These are phyloP conservation scores for Lavandula angustifolia DNA, from an alignment of 257 asterid species.

Conservation along the genomic window DNA sequence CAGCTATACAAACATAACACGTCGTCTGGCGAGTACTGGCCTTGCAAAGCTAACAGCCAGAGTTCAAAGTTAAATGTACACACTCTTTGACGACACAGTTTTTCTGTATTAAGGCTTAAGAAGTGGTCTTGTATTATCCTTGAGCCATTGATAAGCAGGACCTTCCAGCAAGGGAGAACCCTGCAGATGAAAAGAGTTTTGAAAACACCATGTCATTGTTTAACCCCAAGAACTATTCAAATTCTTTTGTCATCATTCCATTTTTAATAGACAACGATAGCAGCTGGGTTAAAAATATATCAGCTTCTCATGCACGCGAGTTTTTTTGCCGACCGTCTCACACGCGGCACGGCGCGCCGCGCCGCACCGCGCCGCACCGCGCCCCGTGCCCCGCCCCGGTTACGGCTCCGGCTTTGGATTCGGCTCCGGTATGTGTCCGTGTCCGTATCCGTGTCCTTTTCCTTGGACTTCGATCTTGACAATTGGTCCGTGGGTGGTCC, in stretches of 20 bases:
- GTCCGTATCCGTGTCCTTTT: no score
- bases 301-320: no score
- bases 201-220: neutral
- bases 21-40: constrained; percentile 2
- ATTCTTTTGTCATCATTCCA: neutral
- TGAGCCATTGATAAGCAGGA: constrained; percentile 73
- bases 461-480: no score
- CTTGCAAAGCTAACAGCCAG: neutral
- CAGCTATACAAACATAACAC: no score
- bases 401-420: no score
- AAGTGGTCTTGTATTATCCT: constrained; percentile 75
- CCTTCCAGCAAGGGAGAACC: constrained; percentile 86
- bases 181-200: constrained; percentile 37
- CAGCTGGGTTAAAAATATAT: constrained; percentile 2
- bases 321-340: no score
- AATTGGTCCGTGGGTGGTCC: no score
- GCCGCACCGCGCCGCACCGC: no score
- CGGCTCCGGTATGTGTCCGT: no score
- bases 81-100: neutral
- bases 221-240: neutral
- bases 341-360: no score
- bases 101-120: constrained; percentile 36
- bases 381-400: no score
- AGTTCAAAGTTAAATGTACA: constrained; percentile 5
- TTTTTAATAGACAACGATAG: neutral